Percentiles rank a stretch among this genome's conserved stretches.
These are phyloP conservation scores for Castanospermum australe DNA, from an alignment of 306 rosid genomes.

Conservation along the genomic window DNA sequence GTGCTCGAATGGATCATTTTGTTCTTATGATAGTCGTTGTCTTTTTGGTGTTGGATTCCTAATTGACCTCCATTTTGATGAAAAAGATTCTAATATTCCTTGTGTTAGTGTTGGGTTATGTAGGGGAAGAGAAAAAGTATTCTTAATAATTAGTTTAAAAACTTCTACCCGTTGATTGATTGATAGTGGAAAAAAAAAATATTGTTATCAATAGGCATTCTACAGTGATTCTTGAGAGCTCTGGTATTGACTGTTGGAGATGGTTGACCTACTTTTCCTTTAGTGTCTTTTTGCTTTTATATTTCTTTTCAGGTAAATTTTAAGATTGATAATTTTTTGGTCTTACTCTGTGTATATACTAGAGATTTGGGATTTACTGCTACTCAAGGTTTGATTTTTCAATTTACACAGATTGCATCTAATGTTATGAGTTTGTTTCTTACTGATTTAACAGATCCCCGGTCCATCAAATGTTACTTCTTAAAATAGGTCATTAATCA, in stretches of 20 bases:
- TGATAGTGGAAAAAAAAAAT: not conserved
- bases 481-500: not conserved
- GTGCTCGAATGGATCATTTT: not conserved
- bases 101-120: not conserved
- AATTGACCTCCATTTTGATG: not conserved
- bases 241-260: not conserved
- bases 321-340: not conserved
- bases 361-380: constrained; percentile 5
- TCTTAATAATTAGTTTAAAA: not conserved
- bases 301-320: not conserved
- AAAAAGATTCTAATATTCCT: not conserved
- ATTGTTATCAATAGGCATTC: not conserved
- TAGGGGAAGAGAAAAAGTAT: not conserved
- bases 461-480: not conserved
- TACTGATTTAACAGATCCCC: constrained; percentile 23
- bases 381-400: constrained; percentile 6
- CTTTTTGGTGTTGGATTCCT: not conserved
- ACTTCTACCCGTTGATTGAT: not conserved
- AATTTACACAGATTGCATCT: not conserved
- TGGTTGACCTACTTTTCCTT: constrained; percentile 4
- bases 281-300: not conserved
- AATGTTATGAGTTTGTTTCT: constrained; percentile 7
- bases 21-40: not conserved
- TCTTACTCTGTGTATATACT: not conserved
- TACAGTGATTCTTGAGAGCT: not conserved